Percentiles rank a stretch among this genome's conserved stretches.
Evolutionary conservation across 192 early-diverging fungal species (phyloP).

Genomic region (Linnemannia elongata): DNA sequence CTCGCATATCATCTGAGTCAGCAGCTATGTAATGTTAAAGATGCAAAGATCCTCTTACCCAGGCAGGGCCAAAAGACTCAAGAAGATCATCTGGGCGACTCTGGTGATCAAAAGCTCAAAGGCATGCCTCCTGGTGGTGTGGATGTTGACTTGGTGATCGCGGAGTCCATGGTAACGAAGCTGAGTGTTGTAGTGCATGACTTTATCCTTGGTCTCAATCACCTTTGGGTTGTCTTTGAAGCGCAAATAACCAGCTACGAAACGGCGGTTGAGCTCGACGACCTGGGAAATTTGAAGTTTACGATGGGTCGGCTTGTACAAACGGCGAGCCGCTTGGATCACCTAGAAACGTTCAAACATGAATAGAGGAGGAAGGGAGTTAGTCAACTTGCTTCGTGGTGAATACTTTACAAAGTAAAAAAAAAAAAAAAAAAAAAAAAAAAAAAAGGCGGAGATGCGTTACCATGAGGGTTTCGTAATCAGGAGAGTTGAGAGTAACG

Average conservation of each 20-base stretch:
- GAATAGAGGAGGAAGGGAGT: background rate
- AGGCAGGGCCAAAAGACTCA: constrained; percentile 86
- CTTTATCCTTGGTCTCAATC: constrained; percentile 79
- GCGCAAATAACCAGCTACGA: constrained; percentile 85
- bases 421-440: background rate
- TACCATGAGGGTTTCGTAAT: constrained; percentile 94
- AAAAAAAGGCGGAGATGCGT: background rate
- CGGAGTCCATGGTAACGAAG: constrained; percentile 93
- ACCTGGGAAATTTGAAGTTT: constrained; percentile 88
- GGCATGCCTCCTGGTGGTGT: constrained; percentile 75
- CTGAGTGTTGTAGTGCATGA: constrained; percentile 89
- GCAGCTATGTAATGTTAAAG: no score
- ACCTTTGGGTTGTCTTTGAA: constrained; percentile 89
- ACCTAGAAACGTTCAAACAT: constrained; percentile 58
- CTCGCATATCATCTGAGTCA: background rate
- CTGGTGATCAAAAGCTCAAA: constrained; percentile 80
- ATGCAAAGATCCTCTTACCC: constrained; percentile 66
- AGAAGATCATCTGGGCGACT: constrained; percentile 74
- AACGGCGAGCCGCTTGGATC: constrained; percentile 92
- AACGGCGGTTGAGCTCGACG: constrained; percentile 91
- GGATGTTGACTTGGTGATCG: constrained; percentile 96
- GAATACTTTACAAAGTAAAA: background rate
- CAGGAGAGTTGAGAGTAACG: constrained; percentile 93
- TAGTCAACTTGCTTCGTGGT: background rate
- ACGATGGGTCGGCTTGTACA: constrained; percentile 91